These are phyloP conservation scores for Murraya paniculata DNA, from an alignment of 345 rosid genomes.

Conservation along the genomic window DNA sequence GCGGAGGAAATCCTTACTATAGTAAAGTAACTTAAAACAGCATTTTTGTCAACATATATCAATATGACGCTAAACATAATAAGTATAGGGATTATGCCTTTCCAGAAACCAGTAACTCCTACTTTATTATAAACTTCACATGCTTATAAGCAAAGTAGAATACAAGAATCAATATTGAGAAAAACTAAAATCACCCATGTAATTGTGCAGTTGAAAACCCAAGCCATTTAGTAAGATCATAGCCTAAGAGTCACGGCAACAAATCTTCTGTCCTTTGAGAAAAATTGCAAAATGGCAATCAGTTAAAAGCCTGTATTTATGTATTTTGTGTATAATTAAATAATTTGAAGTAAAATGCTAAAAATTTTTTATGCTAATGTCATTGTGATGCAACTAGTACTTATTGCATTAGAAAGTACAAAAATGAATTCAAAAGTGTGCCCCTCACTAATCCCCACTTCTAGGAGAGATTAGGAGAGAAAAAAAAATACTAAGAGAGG, in stretches of 20 bases:
- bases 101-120: constrained; percentile 65
- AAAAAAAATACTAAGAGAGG: too few species aligned
- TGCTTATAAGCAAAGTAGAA: constrained; percentile 28
- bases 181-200: not conserved
- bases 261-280: not conserved
- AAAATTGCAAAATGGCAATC: not conserved
- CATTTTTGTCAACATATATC: not conserved
- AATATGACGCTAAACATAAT: constrained; percentile 45
- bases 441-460: too few species aligned
- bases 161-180: not conserved
- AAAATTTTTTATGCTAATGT: not conserved
- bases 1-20: constrained; percentile 5
- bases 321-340: not conserved
- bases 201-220: not conserved
- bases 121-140: constrained; percentile 53
- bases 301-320: not conserved
- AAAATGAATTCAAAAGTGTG: too few species aligned
- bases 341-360: not conserved
- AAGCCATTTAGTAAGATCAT: not conserved
- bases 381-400: too few species aligned
- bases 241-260: not conserved
- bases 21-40: constrained; percentile 11
- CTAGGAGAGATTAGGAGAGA: too few species aligned
- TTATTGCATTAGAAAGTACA: too few species aligned
- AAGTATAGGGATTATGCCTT: constrained; percentile 63